Conservation (phyloP, 2,329 filamentous ascomycete genomes). For the Hymenoscyphus salicellus region DNA sequence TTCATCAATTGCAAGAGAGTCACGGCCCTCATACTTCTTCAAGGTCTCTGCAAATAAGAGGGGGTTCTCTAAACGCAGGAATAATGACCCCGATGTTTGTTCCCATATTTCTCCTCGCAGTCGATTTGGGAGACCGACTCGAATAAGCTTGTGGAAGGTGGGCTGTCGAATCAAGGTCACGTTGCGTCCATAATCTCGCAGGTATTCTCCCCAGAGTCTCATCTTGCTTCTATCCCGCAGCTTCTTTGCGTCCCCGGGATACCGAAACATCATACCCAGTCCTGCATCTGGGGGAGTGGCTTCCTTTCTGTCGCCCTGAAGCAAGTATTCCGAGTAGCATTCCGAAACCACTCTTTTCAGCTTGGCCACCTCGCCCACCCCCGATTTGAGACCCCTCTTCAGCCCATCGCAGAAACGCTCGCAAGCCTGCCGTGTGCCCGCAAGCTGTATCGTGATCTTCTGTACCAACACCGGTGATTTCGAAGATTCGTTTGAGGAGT, state of each 20-base stretch:
- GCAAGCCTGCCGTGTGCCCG: conserved; percentile 82
- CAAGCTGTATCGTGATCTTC: conserved; percentile 86
- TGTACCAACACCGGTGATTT: conserved; percentile 57
- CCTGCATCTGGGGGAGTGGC: conserved; percentile 76
- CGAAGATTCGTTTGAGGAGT: conserved; percentile 49
- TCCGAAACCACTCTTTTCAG: conserved; percentile 76
- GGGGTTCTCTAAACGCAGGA: conserved; percentile 81
- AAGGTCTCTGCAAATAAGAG: conserved; percentile 81
- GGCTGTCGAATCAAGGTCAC: conserved; percentile 89
- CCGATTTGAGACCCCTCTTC: conserved; percentile 83
- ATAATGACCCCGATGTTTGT: conserved; percentile 85
- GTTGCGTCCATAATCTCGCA: conserved; percentile 92
- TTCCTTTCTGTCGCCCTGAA: conserved; percentile 53
- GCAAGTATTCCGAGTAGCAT: conserved; percentile 87
- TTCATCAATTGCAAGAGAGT: conserved; percentile 95
- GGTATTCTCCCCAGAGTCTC: conserved; percentile 93
- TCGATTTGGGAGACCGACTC: conserved; percentile 90
- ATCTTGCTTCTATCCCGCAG: conserved; percentile 94
- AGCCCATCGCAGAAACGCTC: conserved; percentile 95
- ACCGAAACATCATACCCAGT: conserved; percentile 86
- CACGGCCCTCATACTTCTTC: conserved; percentile 75
- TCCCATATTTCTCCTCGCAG: conserved; percentile 96
- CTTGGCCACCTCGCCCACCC: conserved; percentile 82
- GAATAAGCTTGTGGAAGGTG: conserved; percentile 95
- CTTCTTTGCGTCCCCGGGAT: conserved; percentile 92